A percentile compares a stretch with the other conserved stretches of the same genome.
Evolutionary conservation across 495 filamentous ascomycete species (phyloP).

Genomic region (Neurospora hispaniola): DNA sequence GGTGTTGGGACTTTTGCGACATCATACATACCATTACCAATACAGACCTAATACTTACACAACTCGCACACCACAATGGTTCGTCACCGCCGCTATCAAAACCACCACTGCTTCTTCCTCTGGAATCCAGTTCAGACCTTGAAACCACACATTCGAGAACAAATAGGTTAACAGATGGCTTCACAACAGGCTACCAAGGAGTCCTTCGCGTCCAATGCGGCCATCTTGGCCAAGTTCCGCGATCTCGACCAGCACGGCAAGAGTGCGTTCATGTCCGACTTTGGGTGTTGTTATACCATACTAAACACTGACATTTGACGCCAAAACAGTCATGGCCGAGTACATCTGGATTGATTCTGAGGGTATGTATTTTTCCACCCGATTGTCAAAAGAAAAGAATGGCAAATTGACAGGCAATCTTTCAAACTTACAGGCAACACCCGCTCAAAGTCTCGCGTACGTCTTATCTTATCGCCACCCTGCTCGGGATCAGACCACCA

Average conservation of each 20-base stretch:
- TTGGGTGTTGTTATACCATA: too few relatives aligned
- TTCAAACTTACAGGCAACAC: slow-evolving; percentile 31
- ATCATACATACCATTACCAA: neutral
- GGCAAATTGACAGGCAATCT: neutral
- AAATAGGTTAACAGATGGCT: neutral
- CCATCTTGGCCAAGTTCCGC: neutral
- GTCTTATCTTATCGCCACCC: slow-evolving; percentile 21
- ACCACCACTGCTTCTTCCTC: neutral
- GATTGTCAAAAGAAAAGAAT: neutral
- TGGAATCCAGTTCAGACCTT: neutral
- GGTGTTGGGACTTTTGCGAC: neutral
- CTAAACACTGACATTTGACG: neutral
- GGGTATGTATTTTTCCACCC: slow-evolving; percentile 21
- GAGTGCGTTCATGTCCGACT: neutral
- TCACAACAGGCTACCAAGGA: neutral
- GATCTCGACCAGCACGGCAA: neutral
- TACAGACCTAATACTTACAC: neutral
- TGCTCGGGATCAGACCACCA: slow-evolving; percentile 9
- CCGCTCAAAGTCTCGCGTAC: slow-evolving; percentile 83
- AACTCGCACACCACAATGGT: neutral
- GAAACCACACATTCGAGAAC: neutral
- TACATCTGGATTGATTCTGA: slow-evolving; percentile 88
- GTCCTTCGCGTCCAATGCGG: neutral
- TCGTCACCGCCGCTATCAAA: neutral
- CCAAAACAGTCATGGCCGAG: slow-evolving; percentile 47